Percentiles rank a stretch among this genome's conserved stretches.
Evolutionary conservation across 2,329 filamentous ascomycete species (phyloP).

Genomic region (Trichophyton verrucosum): DNA sequence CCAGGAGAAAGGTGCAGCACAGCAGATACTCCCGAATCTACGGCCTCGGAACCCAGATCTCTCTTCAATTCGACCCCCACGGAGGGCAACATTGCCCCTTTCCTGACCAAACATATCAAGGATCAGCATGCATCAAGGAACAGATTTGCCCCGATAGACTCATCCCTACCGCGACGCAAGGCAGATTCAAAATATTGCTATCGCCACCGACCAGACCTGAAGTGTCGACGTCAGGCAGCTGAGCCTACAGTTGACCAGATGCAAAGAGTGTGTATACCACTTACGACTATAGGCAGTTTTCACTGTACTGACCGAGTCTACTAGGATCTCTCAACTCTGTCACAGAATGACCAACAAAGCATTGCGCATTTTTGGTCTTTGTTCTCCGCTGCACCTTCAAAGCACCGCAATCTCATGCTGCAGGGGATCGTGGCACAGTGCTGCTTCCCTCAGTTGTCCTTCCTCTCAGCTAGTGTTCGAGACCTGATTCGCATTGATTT

Average conservation of each 20-base stretch:
- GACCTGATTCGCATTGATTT: conserved; percentile 98
- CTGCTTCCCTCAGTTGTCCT: conserved; percentile 93
- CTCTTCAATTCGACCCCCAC: conserved; percentile 45
- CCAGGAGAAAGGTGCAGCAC: neutral
- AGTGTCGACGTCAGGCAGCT: conserved; percentile 84
- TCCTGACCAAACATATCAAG: conserved; percentile 76
- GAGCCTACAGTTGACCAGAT: conserved; percentile 93
- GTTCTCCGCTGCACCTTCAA: conserved; percentile 87
- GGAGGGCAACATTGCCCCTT: conserved; percentile 63
- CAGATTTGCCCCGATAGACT: conserved; percentile 9
- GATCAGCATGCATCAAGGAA: conserved; percentile 58
- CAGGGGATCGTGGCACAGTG: conserved; percentile 93
- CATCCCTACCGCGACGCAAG: conserved; percentile 25
- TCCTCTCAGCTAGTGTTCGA: conserved; percentile 76
- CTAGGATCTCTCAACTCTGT: conserved; percentile 68
- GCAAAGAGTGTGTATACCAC: conserved; percentile 54
- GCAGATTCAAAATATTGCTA: conserved; percentile 90
- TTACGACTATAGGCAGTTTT: neutral
- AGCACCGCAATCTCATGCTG: conserved; percentile 90
- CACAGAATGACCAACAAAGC: conserved; percentile 77
- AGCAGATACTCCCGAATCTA: neutral
- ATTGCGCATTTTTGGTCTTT: conserved; percentile 97
- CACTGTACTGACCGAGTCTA: neutral
- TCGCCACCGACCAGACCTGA: conserved; percentile 82
- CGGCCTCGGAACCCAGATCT: conserved; percentile 16